phyloP scores from a whole-genome alignment of 148 eudicot species.

The Rhododendron vialii region DNA sequence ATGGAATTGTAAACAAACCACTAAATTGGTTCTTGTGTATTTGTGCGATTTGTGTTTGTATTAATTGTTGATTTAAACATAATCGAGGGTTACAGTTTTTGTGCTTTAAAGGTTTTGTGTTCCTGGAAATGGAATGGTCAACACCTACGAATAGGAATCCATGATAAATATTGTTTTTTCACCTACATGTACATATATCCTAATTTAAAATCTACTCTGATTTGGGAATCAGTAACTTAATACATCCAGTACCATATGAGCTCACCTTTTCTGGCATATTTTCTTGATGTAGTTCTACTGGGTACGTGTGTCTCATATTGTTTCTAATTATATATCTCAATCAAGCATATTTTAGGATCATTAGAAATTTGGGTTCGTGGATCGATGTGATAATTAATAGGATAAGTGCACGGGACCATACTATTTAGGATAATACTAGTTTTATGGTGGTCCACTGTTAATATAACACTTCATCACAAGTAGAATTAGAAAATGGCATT shows the following conservation, averaged over 20 bases:
- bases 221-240: background rate
- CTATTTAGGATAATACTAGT: background rate
- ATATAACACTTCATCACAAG: background rate
- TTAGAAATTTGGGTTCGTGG: background rate
- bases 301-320: background rate
- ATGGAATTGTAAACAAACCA: background rate
- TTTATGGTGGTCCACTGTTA: background rate
- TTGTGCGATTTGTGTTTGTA: background rate
- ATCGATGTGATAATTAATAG: background rate
- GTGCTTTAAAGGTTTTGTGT: background rate
- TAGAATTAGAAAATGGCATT: background rate
- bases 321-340: background rate
- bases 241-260: background rate
- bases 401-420: background rate
- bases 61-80: background rate
- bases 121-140: background rate
- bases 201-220: background rate
- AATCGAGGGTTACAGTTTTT: background rate
- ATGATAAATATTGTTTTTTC: background rate
- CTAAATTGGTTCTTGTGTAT: background rate
- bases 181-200: background rate
- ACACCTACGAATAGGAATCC: background rate
- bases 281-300: background rate
- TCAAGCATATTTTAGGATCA: constrained; percentile 3
- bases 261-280: background rate